These are phyloP conservation scores for Dujonia santamariae DNA, from an alignment of 1,139 yeast genomes.

Conservation along the genomic window DNA sequence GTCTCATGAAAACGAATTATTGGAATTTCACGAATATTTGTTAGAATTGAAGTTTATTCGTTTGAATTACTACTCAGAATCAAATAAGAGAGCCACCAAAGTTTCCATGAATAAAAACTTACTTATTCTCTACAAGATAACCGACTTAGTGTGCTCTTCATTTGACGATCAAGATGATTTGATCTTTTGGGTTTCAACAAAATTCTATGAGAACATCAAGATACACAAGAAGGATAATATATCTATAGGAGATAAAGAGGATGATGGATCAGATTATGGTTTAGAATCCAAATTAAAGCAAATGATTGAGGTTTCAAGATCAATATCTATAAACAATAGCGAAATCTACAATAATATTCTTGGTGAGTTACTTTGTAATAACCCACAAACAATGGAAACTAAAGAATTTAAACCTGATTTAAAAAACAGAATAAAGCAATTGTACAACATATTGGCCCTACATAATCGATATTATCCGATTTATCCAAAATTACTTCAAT, in stretches of 20 bases:
- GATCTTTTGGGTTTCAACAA: neutral
- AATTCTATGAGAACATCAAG: no score
- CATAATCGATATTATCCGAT: neutral
- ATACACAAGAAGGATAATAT: no score
- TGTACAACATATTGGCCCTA: neutral
- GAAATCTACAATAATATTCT: neutral
- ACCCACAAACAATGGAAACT: neutral
- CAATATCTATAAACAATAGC: neutral
- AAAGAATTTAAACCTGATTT: neutral
- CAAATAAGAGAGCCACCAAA: neutral
- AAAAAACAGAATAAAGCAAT: neutral
- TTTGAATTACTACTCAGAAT: neutral
- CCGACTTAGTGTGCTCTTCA: neutral
- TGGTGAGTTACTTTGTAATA: neutral
- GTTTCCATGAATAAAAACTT: neutral
- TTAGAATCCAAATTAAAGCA: no score
- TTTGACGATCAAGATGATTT: slow-evolving; percentile 1
- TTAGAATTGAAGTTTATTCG: neutral
- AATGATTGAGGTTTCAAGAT: neutral
- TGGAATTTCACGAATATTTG: neutral
- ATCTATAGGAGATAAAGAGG: no score
- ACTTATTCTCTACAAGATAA: neutral
- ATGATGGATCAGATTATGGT: no score
- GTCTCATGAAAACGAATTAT: neutral
- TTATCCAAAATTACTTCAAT: neutral